These are phyloP conservation scores for Aspergillus bridgeri DNA, from an alignment of 495 filamentous ascomycete genomes.

Conservation along the genomic window DNA sequence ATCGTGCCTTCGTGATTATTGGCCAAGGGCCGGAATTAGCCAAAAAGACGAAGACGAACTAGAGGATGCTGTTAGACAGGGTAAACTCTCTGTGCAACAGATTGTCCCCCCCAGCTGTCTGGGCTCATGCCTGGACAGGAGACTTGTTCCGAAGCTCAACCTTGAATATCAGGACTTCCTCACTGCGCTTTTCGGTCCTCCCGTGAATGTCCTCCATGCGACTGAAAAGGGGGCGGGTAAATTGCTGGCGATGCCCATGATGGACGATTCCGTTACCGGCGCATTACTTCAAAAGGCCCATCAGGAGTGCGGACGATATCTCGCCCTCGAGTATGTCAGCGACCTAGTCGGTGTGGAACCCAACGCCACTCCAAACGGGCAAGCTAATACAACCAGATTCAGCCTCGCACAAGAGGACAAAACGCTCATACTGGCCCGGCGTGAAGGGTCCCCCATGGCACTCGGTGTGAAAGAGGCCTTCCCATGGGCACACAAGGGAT, in stretches of 20 bases:
- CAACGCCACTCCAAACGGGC: constrained; percentile 51
- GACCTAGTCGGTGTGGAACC: constrained; percentile 53
- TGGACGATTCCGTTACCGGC: constrained; percentile 47
- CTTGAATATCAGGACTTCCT: constrained; percentile 37
- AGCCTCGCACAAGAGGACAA: constrained; percentile 46
- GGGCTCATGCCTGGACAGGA: constrained; percentile 43
- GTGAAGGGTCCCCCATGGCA: constrained; percentile 67
- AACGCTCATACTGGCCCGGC: constrained; percentile 62
- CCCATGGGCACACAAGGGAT: constrained; percentile 40
- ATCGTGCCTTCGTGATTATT: constrained; percentile 58
- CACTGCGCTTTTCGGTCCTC: constrained; percentile 24
- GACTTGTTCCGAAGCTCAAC: constrained; percentile 42
- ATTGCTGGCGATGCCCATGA: constrained; percentile 56
- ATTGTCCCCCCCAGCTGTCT: constrained; percentile 40
- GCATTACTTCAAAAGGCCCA: constrained; percentile 51
- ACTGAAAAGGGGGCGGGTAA: constrained; percentile 45
- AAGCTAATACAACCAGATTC: constrained; percentile 48
- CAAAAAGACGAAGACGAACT: constrained; percentile 54
- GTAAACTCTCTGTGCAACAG: constrained; percentile 44
- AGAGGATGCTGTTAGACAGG: constrained; percentile 37
- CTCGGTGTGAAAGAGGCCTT: constrained; percentile 57
- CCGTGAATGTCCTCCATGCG: constrained; percentile 38
- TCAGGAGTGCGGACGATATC: constrained; percentile 48
- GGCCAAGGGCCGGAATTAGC: constrained; percentile 53
- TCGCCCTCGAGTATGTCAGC: constrained; percentile 48